Evolutionary conservation across 2,329 filamentous ascomycete genomes (phyloP).

Genomic region (Cadophora gregata): DNA sequence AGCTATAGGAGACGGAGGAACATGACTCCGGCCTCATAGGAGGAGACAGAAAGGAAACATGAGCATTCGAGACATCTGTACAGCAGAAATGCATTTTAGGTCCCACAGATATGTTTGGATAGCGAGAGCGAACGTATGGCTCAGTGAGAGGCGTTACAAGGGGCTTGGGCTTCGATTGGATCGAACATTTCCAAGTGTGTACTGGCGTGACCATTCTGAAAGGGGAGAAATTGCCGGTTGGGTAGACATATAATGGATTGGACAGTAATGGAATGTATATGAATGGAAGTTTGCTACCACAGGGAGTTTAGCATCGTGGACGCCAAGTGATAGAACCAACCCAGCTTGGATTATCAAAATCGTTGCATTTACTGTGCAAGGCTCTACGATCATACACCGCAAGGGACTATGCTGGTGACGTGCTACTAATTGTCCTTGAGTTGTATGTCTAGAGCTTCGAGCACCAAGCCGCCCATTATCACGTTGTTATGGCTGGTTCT

Average conservation of each 20-base stretch:
- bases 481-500: too few relatives aligned
- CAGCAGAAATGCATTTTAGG: conserved; percentile 10
- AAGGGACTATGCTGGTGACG: too few relatives aligned
- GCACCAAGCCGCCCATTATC: too few relatives aligned
- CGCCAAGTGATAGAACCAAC: neutral
- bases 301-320: neutral
- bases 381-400: too few relatives aligned
- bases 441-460: too few relatives aligned
- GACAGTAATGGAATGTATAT: conserved; percentile 21
- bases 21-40: neutral
- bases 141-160: conserved; percentile 14
- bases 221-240: neutral
- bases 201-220: conserved; percentile 14
- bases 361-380: too few relatives aligned
- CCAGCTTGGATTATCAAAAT: neutral
- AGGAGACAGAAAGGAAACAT: neutral
- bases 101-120: conserved; percentile 4
- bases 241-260: conserved; percentile 17
- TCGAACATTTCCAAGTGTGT: conserved; percentile 29
- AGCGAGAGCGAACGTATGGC: neutral
- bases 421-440: too few relatives aligned
- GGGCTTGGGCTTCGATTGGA: neutral
- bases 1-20: conserved; percentile 26
- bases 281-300: neutral
- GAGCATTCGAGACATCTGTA: neutral